Evolutionary conservation across 2,329 filamentous ascomycete species (phyloP), one percentile per base, ranked within the genome.

Genomic region (Fusarium agapanthi): DNA sequence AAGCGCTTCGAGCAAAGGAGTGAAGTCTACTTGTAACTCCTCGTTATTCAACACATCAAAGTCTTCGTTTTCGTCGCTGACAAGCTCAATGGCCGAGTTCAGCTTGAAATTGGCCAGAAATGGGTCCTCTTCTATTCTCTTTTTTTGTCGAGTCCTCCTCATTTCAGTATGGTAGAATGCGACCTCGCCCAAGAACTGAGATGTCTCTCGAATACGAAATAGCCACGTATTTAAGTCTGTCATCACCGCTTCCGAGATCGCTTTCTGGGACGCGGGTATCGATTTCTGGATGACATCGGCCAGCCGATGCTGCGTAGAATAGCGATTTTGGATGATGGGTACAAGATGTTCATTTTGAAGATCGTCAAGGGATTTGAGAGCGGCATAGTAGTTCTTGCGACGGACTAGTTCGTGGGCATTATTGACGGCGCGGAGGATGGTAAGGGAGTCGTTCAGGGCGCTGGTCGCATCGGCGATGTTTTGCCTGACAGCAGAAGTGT

Each of bases 201-300:
- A 98, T 24, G 95, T 97, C 81, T 99, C 96, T 77, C 96, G 91
- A 71, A 99, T 97, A 28, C 94, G 91, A 78, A 93, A 99, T 15
- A 99, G 86, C 96, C 96, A 99, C 2, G 95, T 98, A 79, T 98
- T 98, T 61, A 99, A 84, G 82, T 99, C 96, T 5, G 90, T 93
- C 94, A 98, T 98, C 74, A 99, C 96, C 20, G 95, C 95, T 82
- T 98, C 95, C 8, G 95, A 95, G 63, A 99, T 98, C 56, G 94
- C 91, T 78, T 94, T 95, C 78, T 97, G 95, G 3, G 95, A 98
- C 7, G 93, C 91, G 3, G 96, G 96, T 37, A 98, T 95, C 2
- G 95, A 98, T 76, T 94, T 95, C 81, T 98, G 95, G 73, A 99
- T 98, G 85, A 97, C 90, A 79, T 97, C 94, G 37, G 96, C 96